These are phyloP conservation scores for Mycena indigotica DNA, from an alignment of 768 basidiomycete species.

Conservation along the genomic window DNA sequence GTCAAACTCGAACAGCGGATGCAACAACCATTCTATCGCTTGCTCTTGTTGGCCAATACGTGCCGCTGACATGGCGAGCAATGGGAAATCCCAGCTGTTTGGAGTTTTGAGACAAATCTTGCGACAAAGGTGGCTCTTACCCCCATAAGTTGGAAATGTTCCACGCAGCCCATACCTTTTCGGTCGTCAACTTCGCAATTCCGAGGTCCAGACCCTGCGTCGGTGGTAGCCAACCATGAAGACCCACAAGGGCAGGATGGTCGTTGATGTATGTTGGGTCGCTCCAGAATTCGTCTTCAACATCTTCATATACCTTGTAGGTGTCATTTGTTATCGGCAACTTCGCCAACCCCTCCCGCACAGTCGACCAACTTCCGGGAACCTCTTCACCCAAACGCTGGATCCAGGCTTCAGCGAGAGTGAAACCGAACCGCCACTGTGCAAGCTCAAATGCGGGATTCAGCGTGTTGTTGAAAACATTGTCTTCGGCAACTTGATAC, in stretches of 20 bases:
- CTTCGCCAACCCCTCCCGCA: constrained; percentile 49
- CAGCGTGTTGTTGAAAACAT: constrained; percentile 51
- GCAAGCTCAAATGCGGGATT: constrained; percentile 63
- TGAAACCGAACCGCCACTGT: constrained; percentile 57
- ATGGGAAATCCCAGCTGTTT: constrained; percentile 63
- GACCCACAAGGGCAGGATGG: constrained; percentile 58
- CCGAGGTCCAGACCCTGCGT: constrained; percentile 48
- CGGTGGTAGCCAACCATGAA: constrained; percentile 60
- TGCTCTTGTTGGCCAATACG: constrained; percentile 50
- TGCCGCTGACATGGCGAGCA: constrained; percentile 65
- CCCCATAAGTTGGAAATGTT: constrained; percentile 58
- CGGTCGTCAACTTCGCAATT: constrained; percentile 51
- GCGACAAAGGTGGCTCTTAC: constrained; percentile 29
- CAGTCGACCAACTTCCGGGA: constrained; percentile 45
- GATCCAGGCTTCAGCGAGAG: constrained; percentile 53
- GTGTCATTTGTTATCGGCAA: constrained; percentile 53
- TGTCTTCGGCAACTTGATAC: constrained; percentile 60
- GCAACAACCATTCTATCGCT: constrained; percentile 57
- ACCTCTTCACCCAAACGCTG: constrained; percentile 40
- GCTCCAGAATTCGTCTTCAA: constrained; percentile 54
- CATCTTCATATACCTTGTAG: constrained; percentile 60
- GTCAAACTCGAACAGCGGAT: constrained; percentile 58
- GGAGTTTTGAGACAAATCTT: background rate
- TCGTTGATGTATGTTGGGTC: constrained; percentile 54
- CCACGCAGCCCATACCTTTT: constrained; percentile 58